Evolutionary conservation across 257 asterid genomes (phyloP), one percentile per base, ranked within the genome.

Genomic region (Cinchona pubescens): DNA sequence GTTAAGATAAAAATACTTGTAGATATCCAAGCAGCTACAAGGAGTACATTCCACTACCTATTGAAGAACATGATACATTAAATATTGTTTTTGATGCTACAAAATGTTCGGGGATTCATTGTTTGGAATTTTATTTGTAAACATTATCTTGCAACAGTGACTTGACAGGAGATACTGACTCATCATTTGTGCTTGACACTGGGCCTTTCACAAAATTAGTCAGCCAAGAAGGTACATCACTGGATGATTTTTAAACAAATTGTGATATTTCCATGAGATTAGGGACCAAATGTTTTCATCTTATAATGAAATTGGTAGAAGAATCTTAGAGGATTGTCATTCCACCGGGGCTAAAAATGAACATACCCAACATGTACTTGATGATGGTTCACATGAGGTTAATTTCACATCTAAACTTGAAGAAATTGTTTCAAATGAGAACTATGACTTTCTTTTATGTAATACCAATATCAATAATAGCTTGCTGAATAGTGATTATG

Each of bases 101-200:
- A 18, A 70, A 51, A 11, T 18, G 46, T 7, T 30, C 29, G 15
- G 46, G 45, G 35, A 23, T 70, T 53, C 9, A 70, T 70, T 70
- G 75, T 49, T 34, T 70, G 12, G 75, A 70, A 35, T 6, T 49
- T 32, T 70, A 70, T 70, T 49, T 51, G 30, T 32, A 70, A 49
- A 11, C 56, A 18, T 4, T 48, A 6, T 21, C 46, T 15, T 3
- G 0, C 16, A 7, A 3, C 19, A 19, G 21, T 7, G 63, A 51
- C 7, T 3, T 7, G 18, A 64, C 11, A 30, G 29, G 64, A 58
- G 34, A 13, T 10, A n/a, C n/a, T n/a, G n/a, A n/a, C n/a, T 15
- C n/a, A 14, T 61, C 45, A 11, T 58, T 15, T 23, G n/a, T 19
- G 15, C 3, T 69, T 27, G 27, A 27, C 34, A 23, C 32, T 27